Conservation (phyloP, 2,329 filamentous ascomycete genomes). For the Venturia oleaginea region DNA sequence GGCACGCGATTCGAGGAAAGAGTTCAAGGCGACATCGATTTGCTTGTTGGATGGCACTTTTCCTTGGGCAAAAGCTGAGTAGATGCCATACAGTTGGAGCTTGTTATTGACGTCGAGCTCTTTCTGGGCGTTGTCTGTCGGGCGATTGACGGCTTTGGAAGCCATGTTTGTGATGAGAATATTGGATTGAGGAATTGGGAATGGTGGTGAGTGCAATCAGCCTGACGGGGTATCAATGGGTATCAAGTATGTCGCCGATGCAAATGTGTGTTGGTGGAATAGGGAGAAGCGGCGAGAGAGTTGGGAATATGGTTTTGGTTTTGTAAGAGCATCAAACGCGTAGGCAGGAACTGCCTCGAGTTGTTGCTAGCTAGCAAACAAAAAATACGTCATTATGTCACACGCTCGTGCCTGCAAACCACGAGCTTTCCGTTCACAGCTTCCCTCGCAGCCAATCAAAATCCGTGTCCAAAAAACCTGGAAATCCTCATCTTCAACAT, state of each 20-base stretch:
- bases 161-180: slow-evolving; percentile 1
- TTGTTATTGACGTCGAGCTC: slow-evolving; percentile 85
- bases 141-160: slow-evolving; percentile 53
- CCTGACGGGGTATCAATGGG: slow-evolving; percentile 5
- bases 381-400: neutral
- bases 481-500: neutral
- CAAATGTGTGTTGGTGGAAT: neutral
- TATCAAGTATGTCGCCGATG: slow-evolving; percentile 5
- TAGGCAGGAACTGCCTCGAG: no score
- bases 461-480: neutral
- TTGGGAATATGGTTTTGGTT: neutral
- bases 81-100: slow-evolving; percentile 89
- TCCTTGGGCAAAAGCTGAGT: slow-evolving; percentile 73
- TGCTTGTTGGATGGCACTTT: slow-evolving; percentile 94
- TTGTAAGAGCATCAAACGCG: no score
- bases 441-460: neutral
- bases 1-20: slow-evolving; percentile 63
- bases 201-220: neutral
- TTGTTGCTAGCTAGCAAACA: no score
- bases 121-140: slow-evolving; percentile 64
- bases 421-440: neutral
- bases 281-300: no score
- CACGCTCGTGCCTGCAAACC: neutral
- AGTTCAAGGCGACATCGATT: slow-evolving; percentile 91
- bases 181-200: neutral